Base-by-base conservation (phyloP, 257 asterid genomes). In the Perilla frutescens region DNA sequence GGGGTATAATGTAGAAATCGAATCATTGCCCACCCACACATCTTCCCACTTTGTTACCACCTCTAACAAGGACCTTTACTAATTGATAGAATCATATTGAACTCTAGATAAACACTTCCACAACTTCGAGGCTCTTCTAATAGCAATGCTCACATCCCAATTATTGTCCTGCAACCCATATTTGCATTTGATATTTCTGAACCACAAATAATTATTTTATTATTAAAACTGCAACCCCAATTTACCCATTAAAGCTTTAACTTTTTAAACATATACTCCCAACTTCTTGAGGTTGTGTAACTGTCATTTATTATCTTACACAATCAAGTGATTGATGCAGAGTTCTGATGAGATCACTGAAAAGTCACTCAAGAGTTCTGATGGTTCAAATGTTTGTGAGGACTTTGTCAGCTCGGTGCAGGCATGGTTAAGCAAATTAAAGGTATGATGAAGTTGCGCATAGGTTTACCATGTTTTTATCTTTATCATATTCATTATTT, bases 371-470 rank as follows among this genome's bases (percentile, higher is more conserved):
- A 75, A 53, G 71, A 87, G 84, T 77, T 61, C 13, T 70, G 96
- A 91, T 81, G 96, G 96, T 74, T 85, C 93, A 74, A 81, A 77
- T 45, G 75, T 73, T 77, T 94, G 96, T 69, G 91, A 85, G 65
- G 99, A 94, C 86, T 91, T 94, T 64, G 92, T 94, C 78, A 82
- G 88, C 80, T 82, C 78, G 82, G 98, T 81, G 71, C 96, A 86
- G 72, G 59, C 83, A 55, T 91, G 98, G 97, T 79, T 94, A 70
- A 83, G 76, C 73, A 94, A 90, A 81, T 76, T 94, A 76, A 91
- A 91, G 98, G 99, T 94, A 49, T 56, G 62, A 3, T 75, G 43
- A 62, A 15, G 26, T 59, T 79, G 56, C 40, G 60, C 60, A 6
- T 71, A 64, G 61, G n/a, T 41, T 61, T 63, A 48, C 54, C 56